Conservation (phyloP, 1,139 yeast genomes). For the Suhomyces bolitotheri region DNA sequence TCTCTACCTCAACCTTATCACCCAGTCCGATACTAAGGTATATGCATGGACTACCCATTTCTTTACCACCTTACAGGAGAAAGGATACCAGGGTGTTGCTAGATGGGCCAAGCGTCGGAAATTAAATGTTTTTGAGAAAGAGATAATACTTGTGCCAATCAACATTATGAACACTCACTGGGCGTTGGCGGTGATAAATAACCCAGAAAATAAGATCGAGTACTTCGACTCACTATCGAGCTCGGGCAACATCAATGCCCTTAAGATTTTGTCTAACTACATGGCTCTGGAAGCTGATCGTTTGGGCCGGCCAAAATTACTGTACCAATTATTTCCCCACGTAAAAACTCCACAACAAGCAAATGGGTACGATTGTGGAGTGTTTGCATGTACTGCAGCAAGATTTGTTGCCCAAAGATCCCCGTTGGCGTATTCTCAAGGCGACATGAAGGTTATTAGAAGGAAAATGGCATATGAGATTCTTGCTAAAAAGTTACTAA, state of each 20-base stretch:
- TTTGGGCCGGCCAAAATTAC: slow-evolving; percentile 20
- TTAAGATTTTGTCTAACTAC: slow-evolving; percentile 57
- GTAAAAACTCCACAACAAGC: slow-evolving; percentile 76
- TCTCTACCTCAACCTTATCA: slow-evolving; percentile 66
- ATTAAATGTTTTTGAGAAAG: slow-evolving; percentile 62
- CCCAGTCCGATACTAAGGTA: slow-evolving; percentile 36
- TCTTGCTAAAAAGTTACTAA: slow-evolving; percentile 24
- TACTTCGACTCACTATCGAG: slow-evolving; percentile 73
- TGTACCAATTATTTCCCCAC: slow-evolving; percentile 34
- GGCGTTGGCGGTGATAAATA: slow-evolving; percentile 84
- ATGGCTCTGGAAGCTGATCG: slow-evolving; percentile 58
- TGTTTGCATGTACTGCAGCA: slow-evolving; percentile 82
- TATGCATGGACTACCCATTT: slow-evolving; percentile 89
- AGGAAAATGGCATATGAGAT: slow-evolving; percentile 66
- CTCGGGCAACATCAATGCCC: slow-evolving; percentile 56
- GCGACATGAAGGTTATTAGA: slow-evolving; percentile 70
- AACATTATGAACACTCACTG: slow-evolving; percentile 85
- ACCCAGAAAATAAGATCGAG: slow-evolving; percentile 54
- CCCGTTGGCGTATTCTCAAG: slow-evolving; percentile 57
- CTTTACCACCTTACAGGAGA: slow-evolving; percentile 64
- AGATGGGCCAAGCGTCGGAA: slow-evolving; percentile 90
- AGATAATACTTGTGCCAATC: slow-evolving; percentile 76
- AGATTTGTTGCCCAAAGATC: slow-evolving; percentile 53
- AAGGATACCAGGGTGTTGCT: slow-evolving; percentile 80
- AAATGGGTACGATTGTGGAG: slow-evolving; percentile 96